phyloP scores from a whole-genome alignment of 1,284 basidiomycete species.

The Cerrena zonata region DNA sequence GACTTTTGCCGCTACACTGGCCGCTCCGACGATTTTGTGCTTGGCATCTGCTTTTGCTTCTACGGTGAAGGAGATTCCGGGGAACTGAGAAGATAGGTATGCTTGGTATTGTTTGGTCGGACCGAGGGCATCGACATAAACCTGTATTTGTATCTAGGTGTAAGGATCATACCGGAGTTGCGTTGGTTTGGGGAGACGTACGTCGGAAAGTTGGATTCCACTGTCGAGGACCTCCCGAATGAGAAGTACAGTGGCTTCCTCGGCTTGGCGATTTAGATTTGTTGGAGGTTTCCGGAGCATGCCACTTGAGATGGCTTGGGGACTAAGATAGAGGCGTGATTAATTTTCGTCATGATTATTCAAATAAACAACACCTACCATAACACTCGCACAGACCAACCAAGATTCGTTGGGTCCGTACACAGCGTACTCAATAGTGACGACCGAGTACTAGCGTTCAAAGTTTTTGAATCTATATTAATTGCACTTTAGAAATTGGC shows the following conservation, averaged over 20 bases:
- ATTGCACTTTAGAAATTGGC: not conserved
- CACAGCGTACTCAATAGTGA: conserved; percentile 56
- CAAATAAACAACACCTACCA: conserved; percentile 37
- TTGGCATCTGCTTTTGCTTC: conserved; percentile 90
- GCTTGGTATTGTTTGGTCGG: conserved; percentile 80
- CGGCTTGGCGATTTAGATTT: conserved; percentile 90
- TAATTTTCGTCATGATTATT: not conserved
- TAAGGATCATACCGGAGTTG: conserved; percentile 61
- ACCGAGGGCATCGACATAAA: conserved; percentile 94
- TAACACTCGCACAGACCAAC: conserved; percentile 80
- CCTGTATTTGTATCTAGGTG: conserved; percentile 90
- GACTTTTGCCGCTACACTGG: conserved; percentile 94
- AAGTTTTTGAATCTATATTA: conserved; percentile 79
- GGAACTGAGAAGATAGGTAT: conserved; percentile 75
- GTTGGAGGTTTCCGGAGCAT: conserved; percentile 83
- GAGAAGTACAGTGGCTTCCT: conserved; percentile 85
- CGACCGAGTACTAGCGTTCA: conserved; percentile 72
- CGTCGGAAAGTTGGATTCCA: conserved; percentile 81
- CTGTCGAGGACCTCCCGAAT: conserved; percentile 78
- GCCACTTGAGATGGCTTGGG: conserved; percentile 84
- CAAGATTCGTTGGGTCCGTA: conserved; percentile 63
- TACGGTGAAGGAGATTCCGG: conserved; percentile 82
- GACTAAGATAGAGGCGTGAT: conserved; percentile 43
- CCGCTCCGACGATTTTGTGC: conserved; percentile 95
- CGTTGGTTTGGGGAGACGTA: conserved; percentile 21